Evolutionary conservation across 75 land plant species (phyloP), one percentile per base, ranked within the genome.

Genomic region (Pinus tabuliformis): DNA sequence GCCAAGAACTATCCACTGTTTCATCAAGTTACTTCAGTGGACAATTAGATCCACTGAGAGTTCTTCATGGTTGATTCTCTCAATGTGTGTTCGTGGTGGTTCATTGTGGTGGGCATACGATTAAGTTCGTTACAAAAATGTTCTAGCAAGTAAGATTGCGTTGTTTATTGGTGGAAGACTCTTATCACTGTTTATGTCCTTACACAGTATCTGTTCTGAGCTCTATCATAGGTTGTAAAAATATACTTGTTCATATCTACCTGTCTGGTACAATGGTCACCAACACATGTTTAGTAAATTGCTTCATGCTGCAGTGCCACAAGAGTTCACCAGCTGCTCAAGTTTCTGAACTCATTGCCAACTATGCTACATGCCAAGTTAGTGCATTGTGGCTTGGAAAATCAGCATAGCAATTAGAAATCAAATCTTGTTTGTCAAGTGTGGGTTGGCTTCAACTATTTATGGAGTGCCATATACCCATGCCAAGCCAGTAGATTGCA

Each of bases 1-100:
- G 81, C 73, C 88, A 85, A 66, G 90, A 88, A 62, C 57, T 88
- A 28, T 86, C 85, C 8, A 74, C 79, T 2, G 85, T 88, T 52
- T 86, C 88, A 20, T 88, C 90, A 21, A 85, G 90, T 26, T 88
- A 88, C 60, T 87, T 81, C 81, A 85, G 88, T 60, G 89, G 89
- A 18, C 89, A 87, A 49, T 73, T 87, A 57, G 87, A 87, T 77
- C 89, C 89, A 52, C 15, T 73, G 17, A 56, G 74, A 30, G 74
- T 73, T 52, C 74, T 73, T 73, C 58, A 73, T 56, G 74, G 74
- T 30, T 73, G 74, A 73, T 11, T 9, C 54, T 49, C 12, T 49
- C n/a, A 37, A 18, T 33, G 6, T 39, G 45, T 68, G 52, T 45
- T 45, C 72, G 24, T 68, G 22, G 42, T 68, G 52, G 52, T 52